These are phyloP conservation scores for Daldinia vernicosa DNA, from an alignment of 495 filamentous ascomycete genomes.

Conservation along the genomic window DNA sequence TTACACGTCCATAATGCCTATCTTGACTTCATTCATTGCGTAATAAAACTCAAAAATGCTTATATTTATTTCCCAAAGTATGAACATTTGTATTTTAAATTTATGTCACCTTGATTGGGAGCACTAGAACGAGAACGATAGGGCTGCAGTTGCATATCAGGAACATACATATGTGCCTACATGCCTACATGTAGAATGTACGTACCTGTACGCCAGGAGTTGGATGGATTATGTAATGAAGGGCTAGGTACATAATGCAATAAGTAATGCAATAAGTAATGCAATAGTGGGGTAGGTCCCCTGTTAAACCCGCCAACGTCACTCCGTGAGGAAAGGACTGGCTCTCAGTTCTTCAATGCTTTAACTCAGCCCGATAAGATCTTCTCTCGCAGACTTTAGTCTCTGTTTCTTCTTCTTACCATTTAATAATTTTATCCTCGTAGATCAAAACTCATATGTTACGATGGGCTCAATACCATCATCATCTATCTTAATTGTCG, in stretches of 20 bases:
- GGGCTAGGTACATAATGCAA: background rate
- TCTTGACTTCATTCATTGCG: too few relatives aligned
- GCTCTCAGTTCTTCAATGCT: slow-evolving; percentile 15
- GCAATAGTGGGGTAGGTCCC: background rate
- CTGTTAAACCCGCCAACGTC: slow-evolving; percentile 22
- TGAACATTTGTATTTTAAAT: background rate
- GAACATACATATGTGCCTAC: background rate
- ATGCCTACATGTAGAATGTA: background rate
- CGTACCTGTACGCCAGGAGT: background rate
- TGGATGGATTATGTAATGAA: background rate
- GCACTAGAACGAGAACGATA: background rate
- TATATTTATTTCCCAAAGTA: background rate
- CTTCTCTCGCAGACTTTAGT: slow-evolving; percentile 6
- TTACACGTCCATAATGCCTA: too few relatives aligned
- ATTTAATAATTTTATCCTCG: slow-evolving; percentile 4
- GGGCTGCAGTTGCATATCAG: background rate
- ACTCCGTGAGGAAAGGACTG: slow-evolving; percentile 23
- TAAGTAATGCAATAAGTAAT: background rate
- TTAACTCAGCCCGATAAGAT: slow-evolving; percentile 16
- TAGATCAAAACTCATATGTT: slow-evolving; percentile 18
- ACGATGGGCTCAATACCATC: slow-evolving; percentile 39
- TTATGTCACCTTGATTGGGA: background rate
- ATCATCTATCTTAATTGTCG: slow-evolving; percentile 26
- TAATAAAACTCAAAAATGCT: background rate
- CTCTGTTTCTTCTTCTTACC: background rate